Conservation (phyloP, 2,329 filamentous ascomycete genomes). For the Colletotrichum trifolii region DNA sequence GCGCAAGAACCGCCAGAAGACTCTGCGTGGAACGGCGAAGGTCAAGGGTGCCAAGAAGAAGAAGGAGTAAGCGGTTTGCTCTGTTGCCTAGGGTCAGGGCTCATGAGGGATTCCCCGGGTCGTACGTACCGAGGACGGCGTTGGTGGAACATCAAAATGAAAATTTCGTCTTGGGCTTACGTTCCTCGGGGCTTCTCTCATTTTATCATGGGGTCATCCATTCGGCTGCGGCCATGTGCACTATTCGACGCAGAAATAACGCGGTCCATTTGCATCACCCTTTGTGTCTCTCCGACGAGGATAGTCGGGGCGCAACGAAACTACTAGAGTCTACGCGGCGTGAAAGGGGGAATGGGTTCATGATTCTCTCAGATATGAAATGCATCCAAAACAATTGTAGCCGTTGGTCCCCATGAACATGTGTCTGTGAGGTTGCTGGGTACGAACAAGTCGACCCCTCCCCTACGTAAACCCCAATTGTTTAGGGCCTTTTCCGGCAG, state of each 20-base stretch:
- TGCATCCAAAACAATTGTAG: conserved; percentile 31
- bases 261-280: conserved; percentile 35
- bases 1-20: conserved; percentile 99
- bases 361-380: conserved; percentile 40
- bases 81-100: conserved; percentile 38
- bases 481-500: not conserved
- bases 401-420: conserved; percentile 12
- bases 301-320: conserved; percentile 27
- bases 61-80: conserved; percentile 80
- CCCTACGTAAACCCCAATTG: not conserved
- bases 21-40: conserved; percentile 97
- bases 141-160: conserved; percentile 37
- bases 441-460: too few species aligned
- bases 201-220: conserved; percentile 21
- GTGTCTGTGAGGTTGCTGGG: not conserved
- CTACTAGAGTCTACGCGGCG: conserved; percentile 38
- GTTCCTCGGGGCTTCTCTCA: conserved; percentile 21
- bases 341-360: conserved; percentile 39
- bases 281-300: conserved; percentile 27
- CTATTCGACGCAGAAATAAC: conserved; percentile 28
- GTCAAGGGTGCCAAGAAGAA: conserved; percentile 94
- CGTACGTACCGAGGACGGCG: conserved; percentile 36
- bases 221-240: conserved; percentile 34
- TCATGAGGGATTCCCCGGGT: conserved; percentile 36
- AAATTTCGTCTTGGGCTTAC: conserved; percentile 35